Conservation (phyloP, 1,284 basidiomycete genomes). For the Ceratobasidium sp. region DNA sequence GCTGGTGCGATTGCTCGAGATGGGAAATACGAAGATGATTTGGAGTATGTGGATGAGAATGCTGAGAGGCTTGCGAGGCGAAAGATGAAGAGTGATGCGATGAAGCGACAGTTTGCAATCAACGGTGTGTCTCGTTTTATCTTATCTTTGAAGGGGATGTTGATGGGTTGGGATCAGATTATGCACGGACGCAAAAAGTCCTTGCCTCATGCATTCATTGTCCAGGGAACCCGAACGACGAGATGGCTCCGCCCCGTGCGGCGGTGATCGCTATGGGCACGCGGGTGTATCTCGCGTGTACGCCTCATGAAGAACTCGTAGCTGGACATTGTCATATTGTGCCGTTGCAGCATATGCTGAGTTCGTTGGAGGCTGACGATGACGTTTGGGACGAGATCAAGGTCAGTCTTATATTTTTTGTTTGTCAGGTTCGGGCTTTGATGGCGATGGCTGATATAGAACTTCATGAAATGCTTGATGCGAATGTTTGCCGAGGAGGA, state of each 20-base stretch:
- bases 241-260: slow-evolving; percentile 85
- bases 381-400: slow-evolving; percentile 97
- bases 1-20: slow-evolving; percentile 90
- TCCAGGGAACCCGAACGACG: slow-evolving; percentile 73
- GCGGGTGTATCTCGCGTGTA: slow-evolving; percentile 89
- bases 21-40: slow-evolving; percentile 85
- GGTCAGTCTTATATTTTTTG: slow-evolving; percentile 65
- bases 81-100: slow-evolving; percentile 94
- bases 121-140: slow-evolving; percentile 70
- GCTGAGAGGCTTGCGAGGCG: slow-evolving; percentile 90
- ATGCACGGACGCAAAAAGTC: slow-evolving; percentile 92
- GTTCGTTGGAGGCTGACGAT: slow-evolving; percentile 93
- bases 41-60: slow-evolving; percentile 98
- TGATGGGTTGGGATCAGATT: slow-evolving; percentile 69
- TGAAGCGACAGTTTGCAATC: slow-evolving; percentile 97
- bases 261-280: slow-evolving; percentile 92
- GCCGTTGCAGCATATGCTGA: slow-evolving; percentile 93
- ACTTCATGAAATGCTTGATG: slow-evolving; percentile 99
- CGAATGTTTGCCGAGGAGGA: slow-evolving; percentile 91
- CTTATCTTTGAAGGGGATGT: slow-evolving; percentile 32
- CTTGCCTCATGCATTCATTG: slow-evolving; percentile 89
- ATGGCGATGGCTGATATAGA: slow-evolving; percentile 65
- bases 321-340: slow-evolving; percentile 94
- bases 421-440: neutral
- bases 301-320: slow-evolving; percentile 86